These are phyloP conservation scores for Podosphaera fusca DNA, from an alignment of 2,329 filamentous ascomycete species.

Conservation along the genomic window DNA sequence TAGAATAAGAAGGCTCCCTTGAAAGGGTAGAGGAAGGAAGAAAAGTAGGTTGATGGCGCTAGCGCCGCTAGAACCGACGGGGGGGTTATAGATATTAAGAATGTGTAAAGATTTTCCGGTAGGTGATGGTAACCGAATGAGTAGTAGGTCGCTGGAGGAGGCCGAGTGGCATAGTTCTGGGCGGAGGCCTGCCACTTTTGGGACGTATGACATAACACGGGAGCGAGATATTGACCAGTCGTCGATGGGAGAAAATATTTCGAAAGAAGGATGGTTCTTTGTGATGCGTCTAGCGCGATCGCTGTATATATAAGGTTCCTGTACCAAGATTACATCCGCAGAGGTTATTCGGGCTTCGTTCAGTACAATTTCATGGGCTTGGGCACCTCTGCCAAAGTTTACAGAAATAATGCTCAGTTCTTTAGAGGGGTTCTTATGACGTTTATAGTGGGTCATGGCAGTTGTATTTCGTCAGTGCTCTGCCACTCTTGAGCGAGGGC, in stretches of 20 bases:
- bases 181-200: not conserved
- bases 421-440: no score
- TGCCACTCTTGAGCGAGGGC: no score
- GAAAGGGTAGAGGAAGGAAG: not conserved
- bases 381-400: not conserved
- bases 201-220: not conserved
- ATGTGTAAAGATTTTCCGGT: no score
- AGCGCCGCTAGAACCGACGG: no score
- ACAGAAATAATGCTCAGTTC: not conserved
- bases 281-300: not conserved
- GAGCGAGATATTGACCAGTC: no score
- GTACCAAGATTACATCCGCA: no score
- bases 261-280: not conserved
- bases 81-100: no score
- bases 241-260: not conserved
- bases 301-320: not conserved
- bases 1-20: not conserved
- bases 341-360: not conserved
- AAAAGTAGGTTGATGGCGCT: no score
- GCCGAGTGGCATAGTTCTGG: not conserved
- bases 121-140: no score
- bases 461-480: no score
- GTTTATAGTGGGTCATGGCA: no score
- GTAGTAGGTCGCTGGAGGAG: no score
- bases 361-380: not conserved